Conservation (phyloP, 179 eudicot genomes). For the Silene vulgaris region DNA sequence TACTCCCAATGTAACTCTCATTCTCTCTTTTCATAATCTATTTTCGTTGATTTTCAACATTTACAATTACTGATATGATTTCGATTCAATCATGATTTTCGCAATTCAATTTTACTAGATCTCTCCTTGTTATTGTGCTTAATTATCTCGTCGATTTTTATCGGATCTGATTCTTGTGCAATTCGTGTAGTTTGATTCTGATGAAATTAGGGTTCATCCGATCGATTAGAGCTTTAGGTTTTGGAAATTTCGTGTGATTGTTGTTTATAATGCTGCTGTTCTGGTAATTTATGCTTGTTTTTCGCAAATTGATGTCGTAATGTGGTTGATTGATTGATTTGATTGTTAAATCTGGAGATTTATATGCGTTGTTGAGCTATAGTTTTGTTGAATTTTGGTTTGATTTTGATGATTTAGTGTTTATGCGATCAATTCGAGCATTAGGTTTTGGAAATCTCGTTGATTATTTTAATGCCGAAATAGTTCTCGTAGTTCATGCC, state of each 20-base stretch:
- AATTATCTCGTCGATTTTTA: not conserved
- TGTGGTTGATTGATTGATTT: slow-evolving; percentile 3
- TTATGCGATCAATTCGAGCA: not conserved
- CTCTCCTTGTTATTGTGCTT: not conserved
- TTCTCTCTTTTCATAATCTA: not conserved
- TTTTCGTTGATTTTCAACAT: not conserved
- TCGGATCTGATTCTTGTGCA: not conserved
- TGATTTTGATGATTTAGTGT: not conserved
- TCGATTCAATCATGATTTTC: not conserved
- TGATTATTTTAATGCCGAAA: not conserved
- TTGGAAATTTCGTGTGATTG: not conserved
- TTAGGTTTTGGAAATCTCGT: not conserved
- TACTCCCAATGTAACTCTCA: slow-evolving; percentile 8
- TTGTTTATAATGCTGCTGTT: not conserved
- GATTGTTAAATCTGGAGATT: not conserved
- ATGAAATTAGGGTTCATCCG: not conserved
- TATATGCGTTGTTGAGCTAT: not conserved
- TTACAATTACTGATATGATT: not conserved
- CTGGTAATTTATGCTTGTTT: not conserved
- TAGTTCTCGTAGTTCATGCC: not conserved
- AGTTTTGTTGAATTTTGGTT: not conserved
- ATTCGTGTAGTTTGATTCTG: not conserved
- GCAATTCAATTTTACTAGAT: not conserved
- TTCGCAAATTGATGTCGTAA: not conserved
- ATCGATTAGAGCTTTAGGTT: not conserved